These are phyloP conservation scores for Neurospora discreta DNA, from an alignment of 495 filamentous ascomycete genomes.

Conservation along the genomic window DNA sequence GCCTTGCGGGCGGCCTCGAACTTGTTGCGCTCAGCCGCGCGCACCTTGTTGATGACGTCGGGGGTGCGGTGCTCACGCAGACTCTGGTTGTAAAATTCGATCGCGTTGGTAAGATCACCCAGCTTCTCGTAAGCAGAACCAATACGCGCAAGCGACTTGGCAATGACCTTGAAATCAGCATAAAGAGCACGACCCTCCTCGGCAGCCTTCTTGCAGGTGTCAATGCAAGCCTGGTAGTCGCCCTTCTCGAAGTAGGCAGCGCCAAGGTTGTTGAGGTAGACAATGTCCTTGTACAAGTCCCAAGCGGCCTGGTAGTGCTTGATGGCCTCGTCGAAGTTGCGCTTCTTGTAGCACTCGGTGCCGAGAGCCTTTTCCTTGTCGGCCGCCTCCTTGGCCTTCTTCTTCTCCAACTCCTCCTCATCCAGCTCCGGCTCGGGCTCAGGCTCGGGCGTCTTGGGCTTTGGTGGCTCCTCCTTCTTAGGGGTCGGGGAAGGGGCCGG, in stretches of 20 bases:
- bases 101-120: slow-evolving; percentile 67
- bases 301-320: slow-evolving; percentile 93
- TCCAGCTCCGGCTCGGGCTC: slow-evolving; percentile 56
- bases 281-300: slow-evolving; percentile 90
- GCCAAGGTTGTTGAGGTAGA: slow-evolving; percentile 91
- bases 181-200: slow-evolving; percentile 78
- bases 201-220: slow-evolving; percentile 75
- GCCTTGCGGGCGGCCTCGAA: slow-evolving; percentile 62
- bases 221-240: slow-evolving; percentile 77
- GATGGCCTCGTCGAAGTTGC: slow-evolving; percentile 87
- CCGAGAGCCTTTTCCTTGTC: slow-evolving; percentile 92
- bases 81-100: slow-evolving; percentile 84
- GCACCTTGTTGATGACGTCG: slow-evolving; percentile 84
- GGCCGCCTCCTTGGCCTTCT: slow-evolving; percentile 83
- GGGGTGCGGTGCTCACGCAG: slow-evolving; percentile 95
- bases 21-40: slow-evolving; percentile 84
- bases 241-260: slow-evolving; percentile 95
- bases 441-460: slow-evolving; percentile 46
- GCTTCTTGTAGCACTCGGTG: slow-evolving; percentile 95
- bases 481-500: slow-evolving; percentile 28
- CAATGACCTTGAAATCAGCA: slow-evolving; percentile 93
- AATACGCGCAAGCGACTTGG: slow-evolving; percentile 92
- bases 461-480: slow-evolving; percentile 24
- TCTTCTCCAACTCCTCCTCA: slow-evolving; percentile 70
- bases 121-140: slow-evolving; percentile 84